Percentiles rank a stretch among this genome's conserved stretches.
These are phyloP conservation scores for Clonostachys rosea DNA, from an alignment of 2,329 filamentous ascomycete species.

Conservation along the genomic window DNA sequence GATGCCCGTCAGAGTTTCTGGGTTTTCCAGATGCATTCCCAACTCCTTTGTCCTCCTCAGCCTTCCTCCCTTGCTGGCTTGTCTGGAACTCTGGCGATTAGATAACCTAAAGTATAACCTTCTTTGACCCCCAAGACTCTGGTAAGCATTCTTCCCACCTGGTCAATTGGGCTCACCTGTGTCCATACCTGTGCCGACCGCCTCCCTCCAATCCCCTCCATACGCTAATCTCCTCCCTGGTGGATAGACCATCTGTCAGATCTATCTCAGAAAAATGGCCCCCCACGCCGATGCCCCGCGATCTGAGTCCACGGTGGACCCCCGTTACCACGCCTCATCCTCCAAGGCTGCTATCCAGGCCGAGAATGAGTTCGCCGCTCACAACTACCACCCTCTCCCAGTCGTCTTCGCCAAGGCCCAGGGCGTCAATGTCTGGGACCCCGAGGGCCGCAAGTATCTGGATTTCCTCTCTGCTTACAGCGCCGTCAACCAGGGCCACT, in stretches of 20 bases:
- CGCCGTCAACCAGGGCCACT: conserved; percentile 97
- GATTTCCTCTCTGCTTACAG: conserved; percentile 98
- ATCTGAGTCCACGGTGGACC: conserved; percentile 18
- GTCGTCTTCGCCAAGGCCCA: conserved; percentile 85
- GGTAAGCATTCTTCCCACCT: too few relatives aligned
- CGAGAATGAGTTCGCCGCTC: conserved; percentile 83
- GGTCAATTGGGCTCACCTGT: too few relatives aligned
- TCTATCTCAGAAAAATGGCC: conserved; percentile 37
- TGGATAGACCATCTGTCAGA: neutral
- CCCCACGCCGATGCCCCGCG: conserved; percentile 43
- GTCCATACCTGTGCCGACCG: too few relatives aligned
- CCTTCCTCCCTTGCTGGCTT: too few relatives aligned
- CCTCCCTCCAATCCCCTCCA: neutral
- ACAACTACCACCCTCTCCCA: conserved; percentile 98
- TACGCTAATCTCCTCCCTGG: neutral
- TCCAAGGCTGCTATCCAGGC: conserved; percentile 73
- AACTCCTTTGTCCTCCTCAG: too few relatives aligned
- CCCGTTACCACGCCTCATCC: conserved; percentile 69
- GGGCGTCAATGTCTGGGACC: conserved; percentile 92
- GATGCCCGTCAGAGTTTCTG: too few relatives aligned
- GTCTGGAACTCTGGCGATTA: too few relatives aligned
- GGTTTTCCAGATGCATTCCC: too few relatives aligned
- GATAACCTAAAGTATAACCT: too few relatives aligned
- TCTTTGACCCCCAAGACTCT: too few relatives aligned
- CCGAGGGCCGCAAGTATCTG: conserved; percentile 90